phyloP scores from a whole-genome alignment of 1,284 basidiomycete genomes.

The Chiua sp. region DNA sequence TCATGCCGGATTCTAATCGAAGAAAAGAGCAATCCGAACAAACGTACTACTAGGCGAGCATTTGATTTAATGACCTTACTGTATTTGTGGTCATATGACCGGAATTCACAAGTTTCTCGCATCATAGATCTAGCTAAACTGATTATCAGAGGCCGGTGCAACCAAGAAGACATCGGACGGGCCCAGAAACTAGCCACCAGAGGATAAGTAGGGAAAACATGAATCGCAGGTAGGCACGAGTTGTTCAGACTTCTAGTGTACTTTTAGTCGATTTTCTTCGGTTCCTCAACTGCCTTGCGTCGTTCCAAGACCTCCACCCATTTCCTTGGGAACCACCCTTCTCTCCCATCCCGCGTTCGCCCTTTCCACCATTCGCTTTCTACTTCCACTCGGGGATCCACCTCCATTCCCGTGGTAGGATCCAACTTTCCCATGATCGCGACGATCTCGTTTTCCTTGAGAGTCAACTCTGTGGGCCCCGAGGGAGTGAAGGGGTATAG shows the following conservation, averaged over 20 bases:
- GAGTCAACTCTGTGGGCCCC: slow-evolving; percentile 78
- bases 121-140: no score
- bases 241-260: slow-evolving; percentile 35
- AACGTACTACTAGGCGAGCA: no score
- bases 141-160: no score
- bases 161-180: background rate
- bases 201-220: background rate
- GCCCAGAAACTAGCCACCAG: background rate
- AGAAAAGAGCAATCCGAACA: no score
- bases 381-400: slow-evolving; percentile 74
- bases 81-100: no score
- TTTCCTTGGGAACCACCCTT: slow-evolving; percentile 97
- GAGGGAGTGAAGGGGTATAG: slow-evolving; percentile 81
- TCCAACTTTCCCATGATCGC: slow-evolving; percentile 90
- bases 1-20: no score
- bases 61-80: no score
- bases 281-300: slow-evolving; percentile 37
- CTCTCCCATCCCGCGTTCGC: slow-evolving; percentile 89
- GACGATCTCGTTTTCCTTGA: slow-evolving; percentile 94
- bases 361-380: slow-evolving; percentile 97
- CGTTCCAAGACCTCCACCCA: slow-evolving; percentile 81
- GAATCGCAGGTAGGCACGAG: background rate
- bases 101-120: background rate
- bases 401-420: slow-evolving; percentile 68
- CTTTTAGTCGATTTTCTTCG: slow-evolving; percentile 48